phyloP scores from a whole-genome alignment of 108 stramenopile genomes.

The Nitzschia sp. region DNA sequence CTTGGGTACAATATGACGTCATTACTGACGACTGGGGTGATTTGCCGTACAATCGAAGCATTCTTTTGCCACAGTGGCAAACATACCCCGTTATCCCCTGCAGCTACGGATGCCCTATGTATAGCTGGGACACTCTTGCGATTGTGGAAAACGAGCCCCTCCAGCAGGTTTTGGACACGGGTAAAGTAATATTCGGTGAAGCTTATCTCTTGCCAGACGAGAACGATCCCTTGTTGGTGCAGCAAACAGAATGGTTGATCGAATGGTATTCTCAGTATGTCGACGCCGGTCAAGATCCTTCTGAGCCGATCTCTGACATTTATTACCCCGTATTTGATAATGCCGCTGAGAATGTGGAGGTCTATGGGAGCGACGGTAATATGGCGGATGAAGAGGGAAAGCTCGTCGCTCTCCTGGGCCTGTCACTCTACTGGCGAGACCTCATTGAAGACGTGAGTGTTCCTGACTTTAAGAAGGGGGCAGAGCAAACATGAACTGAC shows the following conservation, averaged over 20 bases:
- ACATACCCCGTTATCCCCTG: constrained; percentile 43
- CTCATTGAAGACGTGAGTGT: constrained; percentile 9
- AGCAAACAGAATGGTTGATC: neutral
- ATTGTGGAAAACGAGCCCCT: no score
- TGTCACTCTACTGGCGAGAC: constrained; percentile 27
- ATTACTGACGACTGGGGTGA: no score
- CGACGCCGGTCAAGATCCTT: neutral
- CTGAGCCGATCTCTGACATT: constrained; percentile 26
- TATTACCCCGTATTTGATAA: constrained; percentile 18
- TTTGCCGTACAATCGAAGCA: no score
- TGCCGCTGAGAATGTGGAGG: neutral
- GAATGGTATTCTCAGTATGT: constrained; percentile 5
- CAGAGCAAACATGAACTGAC: no score
- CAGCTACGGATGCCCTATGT: no score
- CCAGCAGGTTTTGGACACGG: no score
- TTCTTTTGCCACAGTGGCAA: constrained; percentile 70
- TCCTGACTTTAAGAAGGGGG: no score
- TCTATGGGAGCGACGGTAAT: neutral
- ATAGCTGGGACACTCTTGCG: no score
- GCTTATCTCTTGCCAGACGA: constrained; percentile 1
- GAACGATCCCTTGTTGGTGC: neutral
- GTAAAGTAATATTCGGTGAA: neutral
- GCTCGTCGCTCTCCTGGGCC: constrained; percentile 4
- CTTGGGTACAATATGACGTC: no score
- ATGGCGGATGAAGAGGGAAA: no score